Conservation (phyloP, 2,329 filamentous ascomycete species). For the Alternaria sp. region DNA sequence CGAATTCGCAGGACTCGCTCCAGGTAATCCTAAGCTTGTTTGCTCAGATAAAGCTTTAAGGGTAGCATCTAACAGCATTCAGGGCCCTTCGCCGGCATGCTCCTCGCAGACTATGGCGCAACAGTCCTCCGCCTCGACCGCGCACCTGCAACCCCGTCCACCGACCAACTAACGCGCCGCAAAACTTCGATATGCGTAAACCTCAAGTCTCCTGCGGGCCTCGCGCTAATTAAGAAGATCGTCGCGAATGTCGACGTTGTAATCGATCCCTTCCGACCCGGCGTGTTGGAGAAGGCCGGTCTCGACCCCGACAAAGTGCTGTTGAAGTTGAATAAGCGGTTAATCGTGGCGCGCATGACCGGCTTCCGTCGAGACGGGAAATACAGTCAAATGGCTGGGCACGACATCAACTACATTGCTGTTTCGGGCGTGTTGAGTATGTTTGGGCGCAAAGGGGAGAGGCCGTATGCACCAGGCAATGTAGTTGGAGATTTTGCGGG, state of each 20-base stretch:
- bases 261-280: conserved; percentile 93
- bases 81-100: conserved; percentile 89
- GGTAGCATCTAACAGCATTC: conserved; percentile 2
- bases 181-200: conserved; percentile 84
- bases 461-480: conserved; percentile 82
- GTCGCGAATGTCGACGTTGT: conserved; percentile 74
- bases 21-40: conserved; percentile 52
- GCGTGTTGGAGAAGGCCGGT: conserved; percentile 85
- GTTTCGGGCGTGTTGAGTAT: conserved; percentile 82
- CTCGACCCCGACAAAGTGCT: conserved; percentile 75
- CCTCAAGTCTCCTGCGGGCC: conserved; percentile 73
- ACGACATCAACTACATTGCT: conserved; percentile 96
- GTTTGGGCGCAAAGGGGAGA: conserved; percentile 74
- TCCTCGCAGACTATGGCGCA: conserved; percentile 84
- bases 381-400: conserved; percentile 88
- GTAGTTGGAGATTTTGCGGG: conserved; percentile 91
- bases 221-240: conserved; percentile 72
- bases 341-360: conserved; percentile 87
- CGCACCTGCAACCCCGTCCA: conserved; percentile 60
- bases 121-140: conserved; percentile 87
- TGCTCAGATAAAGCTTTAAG: neutral
- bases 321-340: conserved; percentile 71
- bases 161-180: conserved; percentile 80
- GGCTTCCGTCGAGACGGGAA: conserved; percentile 88
- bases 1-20: conserved; percentile 71